Percentiles rank a stretch among this genome's conserved stretches.
phyloP scores from a whole-genome alignment of 768 basidiomycete species.

The Termitomyces sp. region DNA sequence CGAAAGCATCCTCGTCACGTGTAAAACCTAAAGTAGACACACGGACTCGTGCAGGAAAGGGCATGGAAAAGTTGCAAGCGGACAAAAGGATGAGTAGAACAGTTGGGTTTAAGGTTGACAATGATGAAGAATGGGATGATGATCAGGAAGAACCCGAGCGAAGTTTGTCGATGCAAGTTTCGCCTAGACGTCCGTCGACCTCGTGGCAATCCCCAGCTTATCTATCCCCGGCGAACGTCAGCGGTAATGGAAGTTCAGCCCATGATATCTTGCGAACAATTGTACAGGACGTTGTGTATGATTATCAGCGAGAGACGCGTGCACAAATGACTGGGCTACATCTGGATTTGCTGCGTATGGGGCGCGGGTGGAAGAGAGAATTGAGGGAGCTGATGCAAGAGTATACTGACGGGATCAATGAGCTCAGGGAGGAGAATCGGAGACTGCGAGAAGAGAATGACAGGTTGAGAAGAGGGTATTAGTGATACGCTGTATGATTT shows the following conservation, averaged over 20 bases:
- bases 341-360: constrained; percentile 67
- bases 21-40: constrained; percentile 39
- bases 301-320: constrained; percentile 63
- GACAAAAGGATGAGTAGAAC: constrained; percentile 11
- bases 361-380: constrained; percentile 62
- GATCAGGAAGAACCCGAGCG: constrained; percentile 24
- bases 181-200: constrained; percentile 41
- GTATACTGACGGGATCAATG: constrained; percentile 51
- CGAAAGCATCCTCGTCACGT: constrained; percentile 14
- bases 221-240: constrained; percentile 17
- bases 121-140: constrained; percentile 12
- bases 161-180: constrained; percentile 49
- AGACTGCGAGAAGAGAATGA: constrained; percentile 64
- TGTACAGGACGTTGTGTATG: constrained; percentile 67
- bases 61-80: constrained; percentile 9
- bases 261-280: constrained; percentile 61
- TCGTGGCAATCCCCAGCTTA: constrained; percentile 37
- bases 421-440: constrained; percentile 63
- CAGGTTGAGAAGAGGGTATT: constrained; percentile 37
- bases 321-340: constrained; percentile 74
- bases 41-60: constrained; percentile 42
- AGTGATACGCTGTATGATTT: neutral
- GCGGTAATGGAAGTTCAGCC: constrained; percentile 25
- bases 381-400: constrained; percentile 57
- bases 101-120: constrained; percentile 6